Evolutionary conservation across 495 filamentous ascomycete species (phyloP).

Genomic region (Aspergillus incahuasiensis): DNA sequence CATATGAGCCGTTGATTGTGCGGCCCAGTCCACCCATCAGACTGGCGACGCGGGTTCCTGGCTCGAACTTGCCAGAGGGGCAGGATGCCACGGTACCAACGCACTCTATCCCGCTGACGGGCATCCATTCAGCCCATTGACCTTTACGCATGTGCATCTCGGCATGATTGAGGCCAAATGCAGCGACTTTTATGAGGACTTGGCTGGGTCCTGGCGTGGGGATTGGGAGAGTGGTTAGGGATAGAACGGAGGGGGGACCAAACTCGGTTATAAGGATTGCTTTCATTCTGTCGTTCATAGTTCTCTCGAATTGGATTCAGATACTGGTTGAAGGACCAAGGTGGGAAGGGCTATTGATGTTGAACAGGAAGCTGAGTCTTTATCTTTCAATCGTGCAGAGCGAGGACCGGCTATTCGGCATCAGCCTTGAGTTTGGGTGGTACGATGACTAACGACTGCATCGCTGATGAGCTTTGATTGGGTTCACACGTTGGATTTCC

Average conservation of each 20-base stretch:
- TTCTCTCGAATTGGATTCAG: not conserved
- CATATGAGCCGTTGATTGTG: constrained; percentile 37
- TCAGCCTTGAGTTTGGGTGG: too few relatives aligned
- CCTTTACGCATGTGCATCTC: constrained; percentile 49
- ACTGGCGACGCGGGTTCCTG: constrained; percentile 33
- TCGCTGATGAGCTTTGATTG: too few relatives aligned
- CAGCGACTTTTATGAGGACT: constrained; percentile 36
- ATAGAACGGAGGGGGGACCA: constrained; percentile 34
- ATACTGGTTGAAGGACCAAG: too few relatives aligned
- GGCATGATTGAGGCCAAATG: constrained; percentile 49
- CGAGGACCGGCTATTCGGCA: too few relatives aligned
- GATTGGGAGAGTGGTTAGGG: constrained; percentile 28
- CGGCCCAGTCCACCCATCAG: constrained; percentile 45
- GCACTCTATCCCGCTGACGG: constrained; percentile 44
- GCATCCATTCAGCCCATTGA: constrained; percentile 46
- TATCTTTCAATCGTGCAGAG: too few relatives aligned
- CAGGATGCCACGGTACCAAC: constrained; percentile 39
- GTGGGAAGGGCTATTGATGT: too few relatives aligned
- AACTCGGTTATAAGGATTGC: constrained; percentile 40
- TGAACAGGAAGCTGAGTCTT: too few relatives aligned
- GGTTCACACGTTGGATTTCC: too few relatives aligned
- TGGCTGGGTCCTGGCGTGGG: constrained; percentile 28
- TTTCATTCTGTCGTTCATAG: constrained; percentile 27
- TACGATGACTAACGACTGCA: too few relatives aligned
- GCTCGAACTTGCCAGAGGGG: constrained; percentile 29